A percentile compares a stretch with the other conserved stretches of the same genome.
Conservation (phyloP, 805 yeast genomes). For the Candida boidinii region DNA sequence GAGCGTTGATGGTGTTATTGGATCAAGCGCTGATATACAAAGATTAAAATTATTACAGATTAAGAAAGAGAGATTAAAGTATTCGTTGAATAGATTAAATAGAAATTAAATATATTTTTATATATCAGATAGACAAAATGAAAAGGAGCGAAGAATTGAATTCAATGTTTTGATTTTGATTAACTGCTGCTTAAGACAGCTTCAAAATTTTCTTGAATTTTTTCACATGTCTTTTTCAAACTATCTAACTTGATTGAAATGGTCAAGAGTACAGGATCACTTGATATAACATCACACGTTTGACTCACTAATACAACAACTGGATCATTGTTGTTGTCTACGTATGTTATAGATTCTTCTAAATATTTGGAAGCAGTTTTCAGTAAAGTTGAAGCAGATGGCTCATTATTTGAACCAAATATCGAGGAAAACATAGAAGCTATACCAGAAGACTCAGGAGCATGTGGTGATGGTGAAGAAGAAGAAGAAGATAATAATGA, state of each 20-base stretch:
- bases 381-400: slow-evolving; percentile 25
- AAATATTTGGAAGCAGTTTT: slow-evolving; percentile 41
- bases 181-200: neutral
- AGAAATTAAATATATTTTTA: slow-evolving; percentile 17
- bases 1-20: no score
- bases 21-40: slow-evolving; percentile 9
- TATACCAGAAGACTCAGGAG: slow-evolving; percentile 6
- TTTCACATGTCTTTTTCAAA: slow-evolving; percentile 40
- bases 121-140: slow-evolving; percentile 15
- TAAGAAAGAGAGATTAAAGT: slow-evolving; percentile 36
- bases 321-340: slow-evolving; percentile 25
- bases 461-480: neutral
- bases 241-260: slow-evolving; percentile 56
- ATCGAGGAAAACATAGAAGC: slow-evolving; percentile 16
- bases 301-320: slow-evolving; percentile 53
- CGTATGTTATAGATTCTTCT: slow-evolving; percentile 55
- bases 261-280: slow-evolving; percentile 60
- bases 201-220: slow-evolving; percentile 18
- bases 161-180: slow-evolving; percentile 3
- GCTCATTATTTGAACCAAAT: slow-evolving; percentile 16
- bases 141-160: slow-evolving; percentile 10
- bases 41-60: slow-evolving; percentile 27
- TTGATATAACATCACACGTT: slow-evolving; percentile 50
- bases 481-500: neutral
- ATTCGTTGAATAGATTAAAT: slow-evolving; percentile 24